phyloP scores from a whole-genome alignment of 257 asterid genomes.

The Nicotiana undulata region DNA sequence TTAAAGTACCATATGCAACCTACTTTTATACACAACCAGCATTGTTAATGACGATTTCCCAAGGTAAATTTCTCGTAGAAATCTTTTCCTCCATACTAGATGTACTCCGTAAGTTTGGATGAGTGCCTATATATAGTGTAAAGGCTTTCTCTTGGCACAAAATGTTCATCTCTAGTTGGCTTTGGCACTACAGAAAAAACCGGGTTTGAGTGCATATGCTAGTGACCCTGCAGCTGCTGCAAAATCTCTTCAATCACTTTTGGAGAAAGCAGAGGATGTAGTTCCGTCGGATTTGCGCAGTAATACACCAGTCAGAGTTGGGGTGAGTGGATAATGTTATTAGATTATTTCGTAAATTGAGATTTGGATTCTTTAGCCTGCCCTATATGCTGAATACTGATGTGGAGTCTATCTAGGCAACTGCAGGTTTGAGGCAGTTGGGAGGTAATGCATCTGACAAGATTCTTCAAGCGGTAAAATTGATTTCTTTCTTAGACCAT shows the following conservation, averaged over 20 bases:
- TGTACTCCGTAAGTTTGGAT: background rate
- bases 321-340: constrained; percentile 35
- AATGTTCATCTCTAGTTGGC: background rate
- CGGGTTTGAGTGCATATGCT: constrained; percentile 63
- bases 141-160: background rate
- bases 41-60: background rate
- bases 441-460: constrained; percentile 49
- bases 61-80: background rate
- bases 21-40: background rate
- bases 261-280: constrained; percentile 42
- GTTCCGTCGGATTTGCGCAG: constrained; percentile 36
- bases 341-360: background rate
- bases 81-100: background rate
- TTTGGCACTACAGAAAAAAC: constrained; percentile 27
- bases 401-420: constrained; percentile 42
- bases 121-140: background rate
- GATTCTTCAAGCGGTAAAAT: constrained; percentile 56
- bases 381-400: background rate
- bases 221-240: constrained; percentile 54
- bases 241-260: constrained; percentile 33
- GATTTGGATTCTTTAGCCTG: background rate
- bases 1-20: background rate
- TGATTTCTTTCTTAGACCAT: background rate
- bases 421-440: constrained; percentile 74
- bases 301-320: constrained; percentile 57